Conservation (phyloP, 1,284 basidiomycete species). For the Waitea zeae region DNA sequence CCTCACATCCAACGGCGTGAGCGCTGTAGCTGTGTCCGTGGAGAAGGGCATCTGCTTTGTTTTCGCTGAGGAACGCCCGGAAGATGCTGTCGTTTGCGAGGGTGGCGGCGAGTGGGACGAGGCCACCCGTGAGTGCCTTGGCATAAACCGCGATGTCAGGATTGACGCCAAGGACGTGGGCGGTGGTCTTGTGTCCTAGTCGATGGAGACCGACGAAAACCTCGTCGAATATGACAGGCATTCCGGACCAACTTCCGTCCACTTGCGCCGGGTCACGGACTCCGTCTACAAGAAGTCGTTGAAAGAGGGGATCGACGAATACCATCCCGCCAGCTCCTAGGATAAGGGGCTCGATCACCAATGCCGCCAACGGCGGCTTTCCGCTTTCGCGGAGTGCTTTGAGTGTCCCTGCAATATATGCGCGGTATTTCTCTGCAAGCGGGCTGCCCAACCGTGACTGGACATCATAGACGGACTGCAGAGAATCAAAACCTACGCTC, state of each 20-base stretch:
- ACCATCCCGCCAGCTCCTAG: conserved; percentile 97
- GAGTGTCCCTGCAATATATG: conserved; percentile 39
- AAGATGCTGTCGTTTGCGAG: conserved; percentile 73
- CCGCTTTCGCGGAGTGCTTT: conserved; percentile 24
- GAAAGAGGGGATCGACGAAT: conserved; percentile 95
- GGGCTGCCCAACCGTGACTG: conserved; percentile 36
- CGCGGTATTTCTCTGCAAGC: conserved; percentile 50
- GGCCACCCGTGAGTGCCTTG: conserved; percentile 88
- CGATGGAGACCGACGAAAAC: conserved; percentile 90
- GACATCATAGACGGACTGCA: conserved; percentile 64
- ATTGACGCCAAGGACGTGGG: conserved; percentile 45
- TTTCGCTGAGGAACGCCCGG: conserved; percentile 56
- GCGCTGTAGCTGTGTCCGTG: conserved; percentile 96
- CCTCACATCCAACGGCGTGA: conserved; percentile 81
- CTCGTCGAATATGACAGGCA: conserved; percentile 93
- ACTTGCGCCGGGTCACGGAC: conserved; percentile 31
- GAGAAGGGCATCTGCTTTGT: conserved; percentile 74
- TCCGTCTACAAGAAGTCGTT: conserved; percentile 72
- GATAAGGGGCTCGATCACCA: conserved; percentile 85
- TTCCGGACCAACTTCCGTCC: conserved; percentile 37
- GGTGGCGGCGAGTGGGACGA: conserved; percentile 78
- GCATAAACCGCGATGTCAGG: conserved; percentile 89
- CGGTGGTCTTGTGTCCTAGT: conserved; percentile 56
- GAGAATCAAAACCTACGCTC: conserved; percentile 24
- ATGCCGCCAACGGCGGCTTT: conserved; percentile 37